A percentile compares a stretch with the other conserved stretches of the same genome.
Evolutionary conservation across 1,139 yeast genomes (phyloP).

Genomic region (Kazachstania sp.): DNA sequence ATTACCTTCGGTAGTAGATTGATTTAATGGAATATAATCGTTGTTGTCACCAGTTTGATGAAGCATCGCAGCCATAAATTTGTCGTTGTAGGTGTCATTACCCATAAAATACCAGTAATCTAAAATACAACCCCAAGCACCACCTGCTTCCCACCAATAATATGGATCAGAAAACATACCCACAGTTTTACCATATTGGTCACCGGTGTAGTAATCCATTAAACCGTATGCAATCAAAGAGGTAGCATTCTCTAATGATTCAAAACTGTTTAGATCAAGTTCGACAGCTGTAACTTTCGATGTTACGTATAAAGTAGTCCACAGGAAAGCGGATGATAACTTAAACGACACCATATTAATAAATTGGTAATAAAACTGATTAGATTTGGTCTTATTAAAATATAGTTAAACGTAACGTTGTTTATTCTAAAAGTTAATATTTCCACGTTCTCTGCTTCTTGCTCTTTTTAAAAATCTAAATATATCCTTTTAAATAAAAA

Average conservation of each 20-base stretch:
- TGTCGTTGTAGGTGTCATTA: constrained; percentile 55
- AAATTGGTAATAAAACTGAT: no score
- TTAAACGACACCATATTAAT: neutral
- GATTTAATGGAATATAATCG: constrained; percentile 82
- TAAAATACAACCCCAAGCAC: constrained; percentile 82
- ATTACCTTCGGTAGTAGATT: constrained; percentile 92
- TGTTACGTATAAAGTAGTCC: constrained; percentile 1
- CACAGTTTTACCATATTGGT: constrained; percentile 58
- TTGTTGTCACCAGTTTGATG: constrained; percentile 70
- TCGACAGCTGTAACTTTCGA: constrained; percentile 22
- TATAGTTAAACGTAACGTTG: no score
- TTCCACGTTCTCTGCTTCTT: no score
- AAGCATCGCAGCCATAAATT: constrained; percentile 53
- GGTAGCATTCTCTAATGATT: constrained; percentile 43
- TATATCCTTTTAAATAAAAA: no score
- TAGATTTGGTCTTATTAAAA: no score
- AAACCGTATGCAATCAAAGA: constrained; percentile 59
- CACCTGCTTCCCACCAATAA: constrained; percentile 99
- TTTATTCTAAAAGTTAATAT: no score
- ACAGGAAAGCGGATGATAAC: constrained; percentile 1
- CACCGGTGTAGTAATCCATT: constrained; percentile 78
- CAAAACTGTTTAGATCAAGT: constrained; percentile 33
- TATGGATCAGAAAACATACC: constrained; percentile 84
- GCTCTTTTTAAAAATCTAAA: no score
- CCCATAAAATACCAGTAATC: constrained; percentile 70